A percentile compares a stretch with the other conserved stretches of the same genome.
These are phyloP conservation scores for Saccharomycopsis schoenii DNA, from an alignment of 805 yeast species.

Conservation along the genomic window DNA sequence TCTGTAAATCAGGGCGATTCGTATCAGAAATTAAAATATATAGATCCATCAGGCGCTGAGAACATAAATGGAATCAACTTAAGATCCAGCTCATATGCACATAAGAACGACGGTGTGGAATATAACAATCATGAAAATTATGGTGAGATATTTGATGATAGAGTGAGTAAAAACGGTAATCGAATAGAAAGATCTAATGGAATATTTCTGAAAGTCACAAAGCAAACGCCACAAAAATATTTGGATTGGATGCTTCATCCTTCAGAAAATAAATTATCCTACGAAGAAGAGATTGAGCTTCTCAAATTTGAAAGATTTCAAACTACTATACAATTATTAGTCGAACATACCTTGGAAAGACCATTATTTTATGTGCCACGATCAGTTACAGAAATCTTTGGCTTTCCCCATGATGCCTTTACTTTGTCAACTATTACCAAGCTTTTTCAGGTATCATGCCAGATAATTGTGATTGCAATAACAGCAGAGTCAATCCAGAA, in stretches of 20 bases:
- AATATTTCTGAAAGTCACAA: neutral
- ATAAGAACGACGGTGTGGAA: neutral
- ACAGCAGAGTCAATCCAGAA: conserved; percentile 9
- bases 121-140: neutral
- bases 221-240: neutral
- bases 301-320: neutral
- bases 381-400: conserved; percentile 3
- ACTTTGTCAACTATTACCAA: conserved; percentile 10
- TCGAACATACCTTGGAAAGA: neutral
- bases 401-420: conserved; percentile 12
- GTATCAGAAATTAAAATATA: neutral
- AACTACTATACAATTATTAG: neutral
- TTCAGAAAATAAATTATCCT: neutral
- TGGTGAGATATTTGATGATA: too few species aligned
- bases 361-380: conserved; percentile 13
- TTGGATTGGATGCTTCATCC: neutral
- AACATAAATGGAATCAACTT: neutral
- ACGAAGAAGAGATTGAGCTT: neutral
- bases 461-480: conserved; percentile 11
- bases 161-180: neutral
- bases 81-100: neutral
- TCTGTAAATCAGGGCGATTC: neutral
- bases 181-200: neutral
- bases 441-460: conserved; percentile 12
- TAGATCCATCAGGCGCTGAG: neutral